Conservation (phyloP, 495 filamentous ascomycete genomes). For the Xylaria telfairii region DNA sequence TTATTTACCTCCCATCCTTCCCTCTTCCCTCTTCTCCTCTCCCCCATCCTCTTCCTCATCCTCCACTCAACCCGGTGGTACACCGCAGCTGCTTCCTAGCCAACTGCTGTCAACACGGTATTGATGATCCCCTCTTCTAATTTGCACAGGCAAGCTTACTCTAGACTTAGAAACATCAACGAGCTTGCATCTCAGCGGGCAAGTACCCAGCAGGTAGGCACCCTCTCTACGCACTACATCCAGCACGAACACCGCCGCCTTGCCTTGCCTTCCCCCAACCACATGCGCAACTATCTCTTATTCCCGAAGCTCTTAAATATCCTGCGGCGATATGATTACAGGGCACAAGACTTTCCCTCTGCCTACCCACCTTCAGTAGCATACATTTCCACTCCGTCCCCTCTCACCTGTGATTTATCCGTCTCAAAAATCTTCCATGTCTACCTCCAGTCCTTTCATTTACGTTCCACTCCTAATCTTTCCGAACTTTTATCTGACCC, state of each 20-base stretch:
- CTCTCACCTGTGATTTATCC: not conserved
- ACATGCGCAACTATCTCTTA: not conserved
- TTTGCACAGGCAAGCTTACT: too few relatives aligned
- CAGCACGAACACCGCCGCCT: not conserved
- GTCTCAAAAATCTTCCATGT: not conserved
- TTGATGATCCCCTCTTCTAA: not conserved
- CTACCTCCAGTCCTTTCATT: not conserved
- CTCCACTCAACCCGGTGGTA: not conserved
- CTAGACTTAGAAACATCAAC: not conserved
- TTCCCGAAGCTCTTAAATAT: not conserved
- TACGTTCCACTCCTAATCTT: not conserved
- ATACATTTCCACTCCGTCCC: not conserved
- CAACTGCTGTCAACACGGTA: not conserved
- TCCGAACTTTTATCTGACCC: too few relatives aligned
- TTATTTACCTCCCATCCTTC: not conserved
- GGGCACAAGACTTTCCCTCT: not conserved
- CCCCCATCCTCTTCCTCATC: not conserved
- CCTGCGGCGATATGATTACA: not conserved
- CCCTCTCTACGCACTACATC: not conserved
- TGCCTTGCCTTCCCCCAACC: not conserved
- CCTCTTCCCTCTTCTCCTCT: too few relatives aligned
- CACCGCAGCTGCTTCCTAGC: not conserved
- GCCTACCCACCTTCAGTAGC: not conserved
- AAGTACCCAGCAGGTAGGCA: not conserved
- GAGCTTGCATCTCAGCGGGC: not conserved